Evolutionary conservation across 371 early-diverging fungal genomes (phyloP), one percentile per base, ranked within the genome.

Genomic region (Thermomucor indicae-seudaticae): DNA sequence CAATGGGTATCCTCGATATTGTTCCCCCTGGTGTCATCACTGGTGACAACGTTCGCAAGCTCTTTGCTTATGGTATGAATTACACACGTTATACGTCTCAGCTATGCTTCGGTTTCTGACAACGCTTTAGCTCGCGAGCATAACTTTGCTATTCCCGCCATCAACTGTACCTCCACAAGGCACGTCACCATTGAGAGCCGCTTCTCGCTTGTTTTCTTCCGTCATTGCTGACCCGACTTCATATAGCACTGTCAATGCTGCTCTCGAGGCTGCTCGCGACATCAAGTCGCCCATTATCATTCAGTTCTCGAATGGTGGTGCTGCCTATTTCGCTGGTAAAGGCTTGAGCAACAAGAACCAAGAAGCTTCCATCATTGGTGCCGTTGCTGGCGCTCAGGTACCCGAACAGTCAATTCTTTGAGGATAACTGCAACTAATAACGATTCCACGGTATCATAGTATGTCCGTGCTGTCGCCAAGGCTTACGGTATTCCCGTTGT

Each of bases 301-400:
- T 62, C 94, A 94, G 74, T 87, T 94, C 86, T 92, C 92, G 40
- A 80, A 94, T 60, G 94, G 94, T 65, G 94, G 94, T 57, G 77
- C 90, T 43, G 90, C 91, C 45, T 94, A 72, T 81, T 85, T 81
- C 63, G 93, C 92, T 42, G 94, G 94, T 61, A 94, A 94, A 79
- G 94, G 92, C 38, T 74, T 94, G 55, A 65, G 70, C 69, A 94
- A 93, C 86, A 85, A 86, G 70, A 79, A 87, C 62, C 90, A 94
- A 77, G 72, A 85, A 47, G 94, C 93, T 32, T 83, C 92, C 50
- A 87, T 94, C 61, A 72, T 89, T 42, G 94, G 94, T 64, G 84
- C 94, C 47, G 78, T 94, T 62, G 88, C 94, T 51, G 94, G 92
- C 70, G 94, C 94, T 53, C 84, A 90, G 60, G 67, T 66, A 66